A percentile compares a stretch with the other conserved stretches of the same genome.
These are phyloP conservation scores for Alternaria rosae DNA, from an alignment of 2,329 filamentous ascomycete species.

Conservation along the genomic window DNA sequence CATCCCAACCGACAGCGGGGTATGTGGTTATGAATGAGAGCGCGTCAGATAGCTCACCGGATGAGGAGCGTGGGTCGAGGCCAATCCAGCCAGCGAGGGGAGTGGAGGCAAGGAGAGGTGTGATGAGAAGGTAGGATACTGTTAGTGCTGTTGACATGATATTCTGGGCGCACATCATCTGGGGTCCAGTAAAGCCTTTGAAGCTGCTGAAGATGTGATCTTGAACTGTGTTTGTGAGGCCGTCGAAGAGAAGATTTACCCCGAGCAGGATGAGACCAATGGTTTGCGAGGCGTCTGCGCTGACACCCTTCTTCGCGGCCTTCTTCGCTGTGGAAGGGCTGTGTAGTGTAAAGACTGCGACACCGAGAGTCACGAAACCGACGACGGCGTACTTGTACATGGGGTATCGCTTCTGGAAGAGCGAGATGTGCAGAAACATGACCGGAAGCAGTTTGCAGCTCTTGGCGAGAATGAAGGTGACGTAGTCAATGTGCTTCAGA, in stretches of 20 bases:
- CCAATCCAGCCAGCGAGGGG: conserved; percentile 53
- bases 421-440: conserved; percentile 92
- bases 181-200: conserved; percentile 83
- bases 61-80: conserved; percentile 37
- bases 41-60: conserved; percentile 79
- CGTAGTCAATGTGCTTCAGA: conserved; percentile 94
- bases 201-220: conserved; percentile 87
- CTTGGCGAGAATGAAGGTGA: conserved; percentile 96
- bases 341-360: conserved; percentile 94
- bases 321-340: conserved; percentile 58
- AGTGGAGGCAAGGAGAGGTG: conserved; percentile 78
- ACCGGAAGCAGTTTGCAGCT: conserved; percentile 98
- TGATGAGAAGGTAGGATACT: conserved; percentile 74
- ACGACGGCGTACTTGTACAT: conserved; percentile 97
- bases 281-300: conserved; percentile 67
- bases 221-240: conserved; percentile 94
- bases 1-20: conserved; percentile 83
- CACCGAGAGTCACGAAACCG: conserved; percentile 85
- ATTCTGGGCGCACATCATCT: conserved; percentile 99
- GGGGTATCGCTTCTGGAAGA: conserved; percentile 89
- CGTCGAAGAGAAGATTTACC: conserved; percentile 94
- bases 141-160: conserved; percentile 84
- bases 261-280: conserved; percentile 85
- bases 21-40: conserved; percentile 80
- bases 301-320: conserved; percentile 57